Evolutionary conservation across 495 filamentous ascomycete species (phyloP).

Genomic region (Talaromyces adpressus): DNA sequence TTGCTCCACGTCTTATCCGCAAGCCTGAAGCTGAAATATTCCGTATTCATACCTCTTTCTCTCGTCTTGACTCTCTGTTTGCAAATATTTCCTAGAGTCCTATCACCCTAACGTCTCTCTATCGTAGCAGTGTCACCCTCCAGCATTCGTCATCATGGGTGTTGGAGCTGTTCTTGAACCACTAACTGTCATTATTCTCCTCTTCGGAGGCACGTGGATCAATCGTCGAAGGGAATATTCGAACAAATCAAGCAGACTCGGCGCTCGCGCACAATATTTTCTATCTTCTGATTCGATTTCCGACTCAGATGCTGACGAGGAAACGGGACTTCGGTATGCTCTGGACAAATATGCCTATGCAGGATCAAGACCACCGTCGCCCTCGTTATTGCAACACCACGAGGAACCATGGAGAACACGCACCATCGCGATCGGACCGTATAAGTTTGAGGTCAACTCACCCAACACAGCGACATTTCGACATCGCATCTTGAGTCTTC

Average conservation of each 20-base stretch:
- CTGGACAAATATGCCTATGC: conserved; percentile 27
- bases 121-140: not conserved
- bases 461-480: conserved; percentile 50
- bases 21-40: not conserved
- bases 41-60: not conserved
- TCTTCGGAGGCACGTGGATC: conserved; percentile 55
- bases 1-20: not conserved
- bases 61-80: not conserved
- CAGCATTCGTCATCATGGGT: conserved; percentile 31
- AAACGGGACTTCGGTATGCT: conserved; percentile 22
- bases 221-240: conserved; percentile 31
- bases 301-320: conserved; percentile 13
- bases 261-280: not conserved
- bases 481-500: conserved; percentile 44
- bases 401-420: conserved; percentile 36
- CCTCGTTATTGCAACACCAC: conserved; percentile 15
- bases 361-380: conserved; percentile 20
- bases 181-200: conserved; percentile 44
- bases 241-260: not conserved
- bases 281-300: conserved; percentile 8
- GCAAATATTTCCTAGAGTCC: not conserved
- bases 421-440: conserved; percentile 27
- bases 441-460: conserved; percentile 33
- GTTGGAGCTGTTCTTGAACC: conserved; percentile 46
- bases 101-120: not conserved